phyloP scores from a whole-genome alignment of 306 rosid genomes.

The Myrica gale region DNA sequence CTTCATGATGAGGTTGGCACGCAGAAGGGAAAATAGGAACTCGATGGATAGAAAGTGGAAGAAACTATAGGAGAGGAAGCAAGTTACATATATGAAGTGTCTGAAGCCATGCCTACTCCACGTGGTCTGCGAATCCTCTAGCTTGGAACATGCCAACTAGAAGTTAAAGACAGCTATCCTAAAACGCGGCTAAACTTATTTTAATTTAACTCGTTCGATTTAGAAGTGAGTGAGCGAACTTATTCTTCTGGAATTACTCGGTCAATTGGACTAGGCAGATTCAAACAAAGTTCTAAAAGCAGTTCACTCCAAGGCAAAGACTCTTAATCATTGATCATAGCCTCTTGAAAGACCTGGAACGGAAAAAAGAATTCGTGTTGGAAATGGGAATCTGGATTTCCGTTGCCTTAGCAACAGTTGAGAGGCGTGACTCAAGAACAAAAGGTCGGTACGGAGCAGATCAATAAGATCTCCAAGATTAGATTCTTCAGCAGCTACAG shows the following conservation, averaged over 20 bases:
- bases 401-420: not conserved
- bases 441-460: not conserved
- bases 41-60: not conserved
- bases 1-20: slow-evolving; percentile 29
- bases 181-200: not conserved
- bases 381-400: not conserved
- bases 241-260: not conserved
- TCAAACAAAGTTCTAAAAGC: not conserved
- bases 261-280: not conserved
- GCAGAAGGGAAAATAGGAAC: too few species aligned
- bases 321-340: not conserved
- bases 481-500: not conserved
- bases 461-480: not conserved
- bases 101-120: slow-evolving; percentile 41
- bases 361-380: not conserved
- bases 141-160: slow-evolving; percentile 11
- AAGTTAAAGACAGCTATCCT: not conserved
- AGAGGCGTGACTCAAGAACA: not conserved
- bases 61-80: slow-evolving; percentile 34
- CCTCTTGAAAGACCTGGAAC: not conserved
- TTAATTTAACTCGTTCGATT: not conserved
- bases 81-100: slow-evolving; percentile 37
- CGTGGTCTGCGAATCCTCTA: slow-evolving; percentile 48
- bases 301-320: not conserved
- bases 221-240: not conserved